A percentile compares a stretch with the other conserved stretches of the same genome.
These are phyloP conservation scores for Clavariopsis aquatica DNA, from an alignment of 495 filamentous ascomycete genomes.

Conservation along the genomic window DNA sequence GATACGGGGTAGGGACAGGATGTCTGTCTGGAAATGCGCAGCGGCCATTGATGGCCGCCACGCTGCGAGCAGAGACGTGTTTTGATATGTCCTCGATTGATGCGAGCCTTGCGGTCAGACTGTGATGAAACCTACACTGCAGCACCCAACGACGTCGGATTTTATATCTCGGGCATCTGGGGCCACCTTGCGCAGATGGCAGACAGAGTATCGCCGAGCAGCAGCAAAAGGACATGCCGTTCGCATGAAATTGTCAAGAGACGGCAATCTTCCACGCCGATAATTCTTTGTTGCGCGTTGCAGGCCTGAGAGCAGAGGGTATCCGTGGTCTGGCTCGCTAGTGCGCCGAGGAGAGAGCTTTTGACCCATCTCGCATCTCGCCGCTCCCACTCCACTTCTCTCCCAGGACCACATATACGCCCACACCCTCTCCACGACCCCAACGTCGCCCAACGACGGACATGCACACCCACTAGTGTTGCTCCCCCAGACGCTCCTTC, in stretches of 20 bases:
- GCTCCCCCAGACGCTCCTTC: not conserved
- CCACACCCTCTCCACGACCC: conserved; percentile 3
- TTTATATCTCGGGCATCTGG: not conserved
- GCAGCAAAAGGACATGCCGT: not conserved
- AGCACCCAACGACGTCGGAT: not conserved
- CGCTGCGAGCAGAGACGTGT: no score
- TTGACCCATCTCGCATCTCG: not conserved
- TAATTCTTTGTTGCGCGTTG: conserved; percentile 12
- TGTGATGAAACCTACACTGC: conserved; percentile 12
- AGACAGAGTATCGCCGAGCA: not conserved
- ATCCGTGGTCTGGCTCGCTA: conserved; percentile 3
- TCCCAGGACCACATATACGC: conserved; percentile 29
- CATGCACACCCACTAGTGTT: not conserved
- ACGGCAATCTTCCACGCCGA: not conserved
- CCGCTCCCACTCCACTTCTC: conserved; percentile 1
- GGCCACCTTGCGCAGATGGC: not conserved
- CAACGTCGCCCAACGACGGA: not conserved
- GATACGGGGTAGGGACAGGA: no score
- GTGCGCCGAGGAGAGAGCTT: not conserved
- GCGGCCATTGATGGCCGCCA: no score
- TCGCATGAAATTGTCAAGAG: not conserved
- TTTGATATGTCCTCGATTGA: not conserved
- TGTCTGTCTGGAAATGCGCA: no score
- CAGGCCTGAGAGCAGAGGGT: not conserved
- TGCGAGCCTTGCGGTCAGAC: not conserved